Evolutionary conservation across 345 rosid species (phyloP), one percentile per base, ranked within the genome.

Genomic region (Rhodamnia argentea): DNA sequence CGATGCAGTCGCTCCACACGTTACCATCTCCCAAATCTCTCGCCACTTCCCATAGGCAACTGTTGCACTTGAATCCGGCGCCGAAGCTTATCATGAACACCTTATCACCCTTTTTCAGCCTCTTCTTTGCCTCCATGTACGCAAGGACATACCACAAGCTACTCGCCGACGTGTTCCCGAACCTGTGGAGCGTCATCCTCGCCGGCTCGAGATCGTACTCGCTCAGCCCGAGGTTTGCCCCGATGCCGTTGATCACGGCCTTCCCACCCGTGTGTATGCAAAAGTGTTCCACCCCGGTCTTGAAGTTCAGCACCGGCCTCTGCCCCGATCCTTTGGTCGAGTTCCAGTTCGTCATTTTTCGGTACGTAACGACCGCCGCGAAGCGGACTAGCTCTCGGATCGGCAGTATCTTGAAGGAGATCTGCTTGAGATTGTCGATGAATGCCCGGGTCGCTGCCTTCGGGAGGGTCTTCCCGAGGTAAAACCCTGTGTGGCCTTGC

Each of bases 111-210:
- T 89, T 94, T 87, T 93, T 96, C 27, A 97, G 64, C 87, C 99
- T 90, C 91, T 87, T 92, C 88, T 97, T 97, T 1, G 98, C 99
- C 55, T 94, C 98, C 99, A 97, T 94, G 89, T 97, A 97, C 3
- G 89, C 95, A 70, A 97, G 88, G 24, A 97, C 99, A 84, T 97
- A 97, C 99, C 99, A 97, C 23, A 97, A 90, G 85, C 99, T 96
- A 75, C 96, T 82, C 0, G 99, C 98, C 0, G 99, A 97, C 7
- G 99, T 97, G 93, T 97, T 97, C 23, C 99, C 99, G 85, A 94
- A 97, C 83, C 99, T 86, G 70, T 97, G 99, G 13, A 97, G 90
- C 0, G 99, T 95, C 99, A 97, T 96, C 89, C 98, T 90, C 13
- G 99, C 94, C 6, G 99, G 99, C 88, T 97, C 99, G 13, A 97